phyloP scores from a whole-genome alignment of 2,329 filamentous ascomycete genomes.

The Penicillium sp. region DNA sequence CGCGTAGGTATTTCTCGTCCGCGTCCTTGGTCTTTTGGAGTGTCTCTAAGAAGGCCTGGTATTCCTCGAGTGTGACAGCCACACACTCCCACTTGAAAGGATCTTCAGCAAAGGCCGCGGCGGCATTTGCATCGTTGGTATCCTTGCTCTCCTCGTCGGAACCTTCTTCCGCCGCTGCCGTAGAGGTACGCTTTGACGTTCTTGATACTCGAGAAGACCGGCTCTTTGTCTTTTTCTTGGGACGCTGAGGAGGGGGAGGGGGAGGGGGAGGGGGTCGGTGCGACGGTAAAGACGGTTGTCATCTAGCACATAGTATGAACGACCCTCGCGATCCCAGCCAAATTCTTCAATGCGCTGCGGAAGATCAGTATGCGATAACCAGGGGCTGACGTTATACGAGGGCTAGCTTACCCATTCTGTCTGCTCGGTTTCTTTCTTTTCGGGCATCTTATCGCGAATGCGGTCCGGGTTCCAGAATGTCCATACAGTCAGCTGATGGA shows the following conservation, averaged over 20 bases:
- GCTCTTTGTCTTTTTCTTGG: slow-evolving; percentile 63
- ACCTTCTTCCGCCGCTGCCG: slow-evolving; percentile 38
- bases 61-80: slow-evolving; percentile 76
- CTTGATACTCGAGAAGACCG: slow-evolving; percentile 64
- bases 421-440: slow-evolving; percentile 77
- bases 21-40: slow-evolving; percentile 75
- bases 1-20: slow-evolving; percentile 77
- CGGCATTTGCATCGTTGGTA: slow-evolving; percentile 23
- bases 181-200: slow-evolving; percentile 64
- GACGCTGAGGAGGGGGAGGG: slow-evolving; percentile 50
- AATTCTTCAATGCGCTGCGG: slow-evolving; percentile 46
- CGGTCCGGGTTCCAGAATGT: slow-evolving; percentile 83
- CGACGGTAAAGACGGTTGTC: slow-evolving; percentile 90
- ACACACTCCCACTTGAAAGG: slow-evolving; percentile 87
- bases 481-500: slow-evolving; percentile 89
- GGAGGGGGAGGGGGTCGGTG: slow-evolving; percentile 71
- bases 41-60: slow-evolving; percentile 66
- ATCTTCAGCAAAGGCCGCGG: slow-evolving; percentile 52
- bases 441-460: slow-evolving; percentile 80
- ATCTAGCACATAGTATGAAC: slow-evolving; percentile 85
- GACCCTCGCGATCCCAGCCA: slow-evolving; percentile 85
- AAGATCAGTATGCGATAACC: slow-evolving; percentile 11
- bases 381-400: neutral
- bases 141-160: slow-evolving; percentile 46
- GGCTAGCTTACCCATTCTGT: slow-evolving; percentile 68